Conservation (phyloP, 2,329 filamentous ascomycete species). For the Tympanopsis confertula region DNA sequence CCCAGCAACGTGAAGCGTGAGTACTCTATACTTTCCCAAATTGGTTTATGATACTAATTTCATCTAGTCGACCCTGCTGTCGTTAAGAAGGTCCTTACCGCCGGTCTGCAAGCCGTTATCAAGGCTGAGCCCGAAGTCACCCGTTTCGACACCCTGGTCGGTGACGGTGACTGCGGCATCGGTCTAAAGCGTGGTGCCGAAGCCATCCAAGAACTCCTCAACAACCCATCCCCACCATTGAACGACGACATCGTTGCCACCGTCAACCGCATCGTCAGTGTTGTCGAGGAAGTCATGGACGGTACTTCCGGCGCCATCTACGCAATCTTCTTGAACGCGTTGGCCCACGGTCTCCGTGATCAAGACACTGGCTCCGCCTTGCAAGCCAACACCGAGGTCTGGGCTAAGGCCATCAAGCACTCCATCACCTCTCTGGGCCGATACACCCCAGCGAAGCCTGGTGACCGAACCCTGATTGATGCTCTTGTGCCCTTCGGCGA, state of each 20-base stretch:
- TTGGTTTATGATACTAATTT: slow-evolving; percentile 3
- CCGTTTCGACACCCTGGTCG: slow-evolving; percentile 57
- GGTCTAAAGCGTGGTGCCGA: slow-evolving; percentile 61
- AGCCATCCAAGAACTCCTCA: slow-evolving; percentile 32
- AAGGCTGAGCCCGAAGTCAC: slow-evolving; percentile 54
- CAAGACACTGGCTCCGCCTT: slow-evolving; percentile 23
- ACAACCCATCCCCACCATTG: slow-evolving; percentile 26
- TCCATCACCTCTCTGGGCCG: slow-evolving; percentile 61
- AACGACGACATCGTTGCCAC: slow-evolving; percentile 47
- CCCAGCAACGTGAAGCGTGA: slow-evolving; percentile 31
- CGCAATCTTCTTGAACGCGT: slow-evolving; percentile 64
- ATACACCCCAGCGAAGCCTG: slow-evolving; percentile 82
- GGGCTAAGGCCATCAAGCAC: slow-evolving; percentile 57
- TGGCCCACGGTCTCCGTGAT: slow-evolving; percentile 43
- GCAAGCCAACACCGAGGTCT: slow-evolving; percentile 20
- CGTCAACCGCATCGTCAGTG: slow-evolving; percentile 45
- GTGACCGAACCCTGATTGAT: slow-evolving; percentile 84
- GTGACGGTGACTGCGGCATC: slow-evolving; percentile 62
- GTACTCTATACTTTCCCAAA: slow-evolving; percentile 6
- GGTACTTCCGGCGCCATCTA: slow-evolving; percentile 68
- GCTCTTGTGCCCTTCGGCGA: slow-evolving; percentile 81
- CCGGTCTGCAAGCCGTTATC: slow-evolving; percentile 46
- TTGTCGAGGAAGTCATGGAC: slow-evolving; percentile 62
- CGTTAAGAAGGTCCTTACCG: slow-evolving; percentile 36
- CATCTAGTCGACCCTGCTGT: slow-evolving; percentile 33